These are phyloP conservation scores for Pestalotiopsis sp. DNA, from an alignment of 2,329 filamentous ascomycete genomes.

Conservation along the genomic window DNA sequence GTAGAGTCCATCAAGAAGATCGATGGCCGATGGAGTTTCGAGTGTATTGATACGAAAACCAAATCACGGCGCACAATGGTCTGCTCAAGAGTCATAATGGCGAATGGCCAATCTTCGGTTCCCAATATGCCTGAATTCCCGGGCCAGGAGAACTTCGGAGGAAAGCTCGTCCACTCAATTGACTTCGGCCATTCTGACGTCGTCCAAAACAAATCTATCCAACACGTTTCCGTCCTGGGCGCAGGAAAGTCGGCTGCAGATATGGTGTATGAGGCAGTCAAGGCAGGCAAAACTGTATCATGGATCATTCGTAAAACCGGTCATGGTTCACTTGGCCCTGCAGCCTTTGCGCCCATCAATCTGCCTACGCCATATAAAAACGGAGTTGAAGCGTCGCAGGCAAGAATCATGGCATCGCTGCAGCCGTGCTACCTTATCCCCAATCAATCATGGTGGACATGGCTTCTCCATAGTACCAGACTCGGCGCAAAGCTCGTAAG, in stretches of 20 bases:
- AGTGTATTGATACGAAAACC: background rate
- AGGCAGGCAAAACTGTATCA: conserved; percentile 30
- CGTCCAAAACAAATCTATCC: conserved; percentile 16
- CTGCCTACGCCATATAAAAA: conserved; percentile 25
- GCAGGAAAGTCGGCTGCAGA: conserved; percentile 38
- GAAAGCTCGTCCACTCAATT: conserved; percentile 30
- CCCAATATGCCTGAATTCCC: conserved; percentile 28
- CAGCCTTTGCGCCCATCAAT: conserved; percentile 26
- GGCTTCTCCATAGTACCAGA: conserved; percentile 20
- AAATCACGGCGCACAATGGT: background rate
- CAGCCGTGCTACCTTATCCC: conserved; percentile 21
- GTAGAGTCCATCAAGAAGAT: conserved; percentile 21
- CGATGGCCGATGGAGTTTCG: conserved; percentile 21
- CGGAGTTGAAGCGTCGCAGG: conserved; percentile 23
- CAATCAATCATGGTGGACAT: conserved; percentile 19
- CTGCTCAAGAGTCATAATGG: background rate
- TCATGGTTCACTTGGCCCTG: conserved; percentile 29
- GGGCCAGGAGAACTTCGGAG: conserved; percentile 26
- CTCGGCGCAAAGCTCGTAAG: conserved; percentile 19
- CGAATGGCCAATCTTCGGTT: background rate
- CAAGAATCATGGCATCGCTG: conserved; percentile 22
- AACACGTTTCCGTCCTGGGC: conserved; percentile 32
- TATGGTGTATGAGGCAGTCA: conserved; percentile 34
- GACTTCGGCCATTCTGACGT: conserved; percentile 32
- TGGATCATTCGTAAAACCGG: conserved; percentile 34